Percentiles rank a stretch among this genome's conserved stretches.
Conservation (phyloP, 768 basidiomycete species). For the Lactifluus hygrophoroides region DNA sequence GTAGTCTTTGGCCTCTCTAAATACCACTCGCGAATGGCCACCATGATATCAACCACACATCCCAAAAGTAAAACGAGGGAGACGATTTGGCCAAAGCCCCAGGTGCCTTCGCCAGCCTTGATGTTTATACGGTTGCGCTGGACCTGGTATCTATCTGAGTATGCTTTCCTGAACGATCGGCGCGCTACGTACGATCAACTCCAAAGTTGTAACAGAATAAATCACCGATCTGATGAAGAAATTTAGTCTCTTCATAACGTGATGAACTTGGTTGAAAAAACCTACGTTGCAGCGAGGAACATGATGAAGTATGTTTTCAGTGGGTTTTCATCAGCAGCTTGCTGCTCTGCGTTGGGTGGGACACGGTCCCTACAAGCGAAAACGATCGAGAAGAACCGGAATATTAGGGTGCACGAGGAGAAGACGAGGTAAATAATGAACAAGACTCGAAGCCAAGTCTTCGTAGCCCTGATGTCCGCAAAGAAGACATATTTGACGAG, state of each 20-base stretch:
- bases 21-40: background rate
- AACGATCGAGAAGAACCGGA: background rate
- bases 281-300: background rate
- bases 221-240: background rate
- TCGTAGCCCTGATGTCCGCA: background rate
- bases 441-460: background rate
- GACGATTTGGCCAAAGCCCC: slow-evolving; percentile 12
- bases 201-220: slow-evolving; percentile 2
- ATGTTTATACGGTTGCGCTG: background rate
- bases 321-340: no score
- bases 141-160: slow-evolving; percentile 2
- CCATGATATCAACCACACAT: background rate
- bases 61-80: background rate
- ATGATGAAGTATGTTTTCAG: background rate
- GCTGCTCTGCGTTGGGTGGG: background rate
- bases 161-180: background rate
- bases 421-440: background rate
- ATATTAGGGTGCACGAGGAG: background rate
- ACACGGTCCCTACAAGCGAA: background rate
- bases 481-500: slow-evolving; percentile 2
- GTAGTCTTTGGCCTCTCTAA: no score
- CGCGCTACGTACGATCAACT: slow-evolving; percentile 1
- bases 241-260: background rate
- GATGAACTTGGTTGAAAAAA: background rate
- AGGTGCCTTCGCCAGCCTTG: background rate